Percentiles rank a stretch among this genome's conserved stretches.
These are phyloP conservation scores for Lenzites betulinus DNA, from an alignment of 768 basidiomycete genomes.

Conservation along the genomic window DNA sequence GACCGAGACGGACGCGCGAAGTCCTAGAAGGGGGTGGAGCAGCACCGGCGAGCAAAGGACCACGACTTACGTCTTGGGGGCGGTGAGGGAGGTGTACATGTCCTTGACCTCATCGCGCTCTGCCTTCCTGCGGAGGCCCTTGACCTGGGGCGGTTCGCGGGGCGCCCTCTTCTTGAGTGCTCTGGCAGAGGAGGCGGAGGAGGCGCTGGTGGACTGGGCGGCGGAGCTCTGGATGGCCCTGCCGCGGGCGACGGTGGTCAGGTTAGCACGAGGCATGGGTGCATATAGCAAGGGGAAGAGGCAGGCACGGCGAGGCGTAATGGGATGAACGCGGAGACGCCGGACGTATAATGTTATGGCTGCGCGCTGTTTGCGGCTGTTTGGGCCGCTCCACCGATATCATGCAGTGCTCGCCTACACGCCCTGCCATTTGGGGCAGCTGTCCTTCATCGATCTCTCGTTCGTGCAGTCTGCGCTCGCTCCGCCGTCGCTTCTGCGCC, in stretches of 20 bases:
- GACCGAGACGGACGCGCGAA: neutral
- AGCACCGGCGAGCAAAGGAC: neutral
- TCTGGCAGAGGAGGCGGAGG: neutral
- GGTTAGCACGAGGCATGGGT: conserved; percentile 10
- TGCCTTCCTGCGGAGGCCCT: conserved; percentile 32
- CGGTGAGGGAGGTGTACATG: conserved; percentile 38
- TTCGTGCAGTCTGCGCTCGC: neutral
- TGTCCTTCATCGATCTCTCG: conserved; percentile 5
- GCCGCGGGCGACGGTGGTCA: neutral
- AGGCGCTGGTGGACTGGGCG: neutral
- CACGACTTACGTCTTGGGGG: conserved; percentile 38
- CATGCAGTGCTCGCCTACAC: conserved; percentile 10
- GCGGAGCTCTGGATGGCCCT: neutral
- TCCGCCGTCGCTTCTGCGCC: too few species aligned
- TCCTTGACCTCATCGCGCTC: conserved; percentile 46
- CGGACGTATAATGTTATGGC: neutral
- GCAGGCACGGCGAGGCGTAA: neutral
- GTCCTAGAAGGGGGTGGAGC: neutral
- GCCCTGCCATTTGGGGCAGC: neutral
- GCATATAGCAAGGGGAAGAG: neutral
- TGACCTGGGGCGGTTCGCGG: neutral
- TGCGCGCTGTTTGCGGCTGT: neutral
- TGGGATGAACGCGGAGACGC: conserved; percentile 2
- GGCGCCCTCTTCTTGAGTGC: neutral
- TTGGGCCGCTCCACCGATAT: conserved; percentile 14